phyloP scores from a whole-genome alignment of 192 early-diverging fungal genomes.

The Coemansia biformis region DNA sequence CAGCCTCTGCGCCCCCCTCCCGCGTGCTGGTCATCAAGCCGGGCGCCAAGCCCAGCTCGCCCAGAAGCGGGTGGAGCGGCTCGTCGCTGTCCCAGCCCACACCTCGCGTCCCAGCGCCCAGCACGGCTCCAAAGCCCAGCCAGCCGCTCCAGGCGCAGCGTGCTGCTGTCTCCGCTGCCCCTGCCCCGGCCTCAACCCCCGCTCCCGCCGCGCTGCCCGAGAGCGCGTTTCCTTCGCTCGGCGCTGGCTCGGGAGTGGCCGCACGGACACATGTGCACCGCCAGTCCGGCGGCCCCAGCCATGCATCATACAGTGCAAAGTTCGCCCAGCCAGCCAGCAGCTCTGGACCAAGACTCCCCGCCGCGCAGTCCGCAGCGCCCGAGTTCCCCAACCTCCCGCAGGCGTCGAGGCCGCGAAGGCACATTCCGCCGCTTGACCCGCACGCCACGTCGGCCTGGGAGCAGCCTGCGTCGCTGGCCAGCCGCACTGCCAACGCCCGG shows the following conservation, averaged over 20 bases:
- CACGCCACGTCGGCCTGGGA: constrained; percentile 35
- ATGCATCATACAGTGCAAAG: constrained; percentile 25
- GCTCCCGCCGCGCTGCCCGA: constrained; percentile 3
- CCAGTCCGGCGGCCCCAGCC: neutral
- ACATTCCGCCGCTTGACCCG: constrained; percentile 23
- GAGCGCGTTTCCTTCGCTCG: constrained; percentile 25
- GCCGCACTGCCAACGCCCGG: constrained; percentile 2
- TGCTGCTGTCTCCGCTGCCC: neutral
- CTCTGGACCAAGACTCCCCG: neutral
- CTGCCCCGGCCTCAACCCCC: neutral
- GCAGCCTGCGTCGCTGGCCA: constrained; percentile 1
- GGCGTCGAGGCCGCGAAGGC: constrained; percentile 7
- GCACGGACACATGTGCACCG: neutral
- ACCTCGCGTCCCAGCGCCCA: neutral
- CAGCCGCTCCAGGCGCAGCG: neutral
- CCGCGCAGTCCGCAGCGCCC: neutral
- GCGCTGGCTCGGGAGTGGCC: neutral
- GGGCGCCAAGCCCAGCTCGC: constrained; percentile 2
- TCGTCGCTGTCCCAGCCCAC: constrained; percentile 7
- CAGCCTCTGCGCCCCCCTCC: constrained; percentile 4
- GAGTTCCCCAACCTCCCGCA: constrained; percentile 34
- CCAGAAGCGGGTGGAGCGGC: neutral
- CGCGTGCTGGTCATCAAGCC: constrained; percentile 36
- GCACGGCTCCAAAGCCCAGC: neutral
- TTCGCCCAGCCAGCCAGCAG: constrained; percentile 1